Base-by-base conservation (phyloP, 2,329 filamentous ascomycete genomes). In the Ramularia endophylla region DNA sequence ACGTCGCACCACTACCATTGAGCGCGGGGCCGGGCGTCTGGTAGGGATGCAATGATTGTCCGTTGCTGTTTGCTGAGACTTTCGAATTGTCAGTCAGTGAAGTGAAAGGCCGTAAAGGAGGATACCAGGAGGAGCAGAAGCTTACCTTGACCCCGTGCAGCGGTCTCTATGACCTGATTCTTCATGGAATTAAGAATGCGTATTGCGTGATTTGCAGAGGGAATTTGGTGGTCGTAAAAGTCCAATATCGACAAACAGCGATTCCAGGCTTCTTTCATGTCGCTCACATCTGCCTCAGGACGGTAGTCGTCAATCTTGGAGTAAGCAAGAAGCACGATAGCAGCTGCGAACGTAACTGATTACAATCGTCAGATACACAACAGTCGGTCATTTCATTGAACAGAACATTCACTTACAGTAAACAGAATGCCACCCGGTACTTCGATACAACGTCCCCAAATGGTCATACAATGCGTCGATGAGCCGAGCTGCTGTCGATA, bases 401-500 rank as follows among this genome's bases (percentile, higher is more conserved):
- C 0, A 8, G 1, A 15, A 27, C 7, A 9, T 15, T 9, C 8
- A 36, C 41, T 30, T 33, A 44, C 41, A 53, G 34, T 55, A 55
- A 0, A 55, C 52, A 6, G 52, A 52, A 18, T 55, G 52, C 52
- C 52, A 55, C 11, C 52, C 52, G 8, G 52, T 50, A 29, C 46
- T 48, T 5, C 52, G 42, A 9, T 55, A 55, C 4, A 53, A 47
- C 4, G 52, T 55, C 8, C 47, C 42, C 5, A 55, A 40, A 48
- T 62, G 64, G 22, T 59, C 53, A 43, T 66, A 67, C 3, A 60
- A 52, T 4, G 38, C 57, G 19, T 57, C 58, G 25, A 67, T 58
- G 8, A 64, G 56, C 16, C 48, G 40, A 54, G 63, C 66, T 7
- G 61, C 62, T 33, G 63, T 61, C 8, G 51, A 47, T 5, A 56